A percentile compares a stretch with the other conserved stretches of the same genome.
These are phyloP conservation scores for Colletotrichum sp. DNA, from an alignment of 2,329 filamentous ascomycete species.

Conservation along the genomic window DNA sequence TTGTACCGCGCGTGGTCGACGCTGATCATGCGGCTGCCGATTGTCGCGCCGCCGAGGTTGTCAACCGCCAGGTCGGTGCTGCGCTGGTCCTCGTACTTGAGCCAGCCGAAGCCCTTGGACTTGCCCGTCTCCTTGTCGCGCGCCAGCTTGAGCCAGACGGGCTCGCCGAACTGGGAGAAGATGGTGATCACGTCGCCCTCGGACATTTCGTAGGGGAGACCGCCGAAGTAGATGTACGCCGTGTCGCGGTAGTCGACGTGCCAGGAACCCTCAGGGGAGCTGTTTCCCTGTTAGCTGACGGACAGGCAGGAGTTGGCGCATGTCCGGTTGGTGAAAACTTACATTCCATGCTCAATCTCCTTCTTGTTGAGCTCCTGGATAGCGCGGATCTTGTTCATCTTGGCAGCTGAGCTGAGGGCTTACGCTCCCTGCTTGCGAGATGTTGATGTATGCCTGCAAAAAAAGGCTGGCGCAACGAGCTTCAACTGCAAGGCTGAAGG, in stretches of 20 bases:
- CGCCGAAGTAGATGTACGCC: slow-evolving; percentile 95
- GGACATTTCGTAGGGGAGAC: slow-evolving; percentile 87
- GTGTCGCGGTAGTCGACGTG: slow-evolving; percentile 98
- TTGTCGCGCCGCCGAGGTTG: slow-evolving; percentile 86
- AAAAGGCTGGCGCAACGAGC: neutral
- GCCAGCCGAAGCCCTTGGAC: slow-evolving; percentile 90
- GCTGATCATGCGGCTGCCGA: slow-evolving; percentile 79
- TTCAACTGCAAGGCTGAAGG: slow-evolving; percentile 15
- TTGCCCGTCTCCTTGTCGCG: slow-evolving; percentile 97
- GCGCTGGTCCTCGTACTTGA: slow-evolving; percentile 98
- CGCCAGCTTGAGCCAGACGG: slow-evolving; percentile 88
- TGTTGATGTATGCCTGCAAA: neutral
- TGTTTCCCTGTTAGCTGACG: slow-evolving; percentile 40
- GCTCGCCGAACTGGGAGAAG: slow-evolving; percentile 96
- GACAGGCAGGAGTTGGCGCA: neutral
- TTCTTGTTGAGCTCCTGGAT: slow-evolving; percentile 93
- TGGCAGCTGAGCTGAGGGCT: slow-evolving; percentile 17
- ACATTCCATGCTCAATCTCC: slow-evolving; percentile 89
- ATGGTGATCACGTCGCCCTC: slow-evolving; percentile 97
- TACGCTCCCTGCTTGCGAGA: neutral
- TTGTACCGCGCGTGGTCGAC: slow-evolving; percentile 97
- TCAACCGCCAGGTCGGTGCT: slow-evolving; percentile 96
- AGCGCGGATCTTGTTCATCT: slow-evolving; percentile 92
- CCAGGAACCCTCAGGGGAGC: slow-evolving; percentile 88
- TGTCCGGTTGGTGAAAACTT: slow-evolving; percentile 36